A percentile compares a stretch with the other conserved stretches of the same genome.
Evolutionary conservation across 306 rosid species (phyloP).

Genomic region (Casuarina equisetifolia): DNA sequence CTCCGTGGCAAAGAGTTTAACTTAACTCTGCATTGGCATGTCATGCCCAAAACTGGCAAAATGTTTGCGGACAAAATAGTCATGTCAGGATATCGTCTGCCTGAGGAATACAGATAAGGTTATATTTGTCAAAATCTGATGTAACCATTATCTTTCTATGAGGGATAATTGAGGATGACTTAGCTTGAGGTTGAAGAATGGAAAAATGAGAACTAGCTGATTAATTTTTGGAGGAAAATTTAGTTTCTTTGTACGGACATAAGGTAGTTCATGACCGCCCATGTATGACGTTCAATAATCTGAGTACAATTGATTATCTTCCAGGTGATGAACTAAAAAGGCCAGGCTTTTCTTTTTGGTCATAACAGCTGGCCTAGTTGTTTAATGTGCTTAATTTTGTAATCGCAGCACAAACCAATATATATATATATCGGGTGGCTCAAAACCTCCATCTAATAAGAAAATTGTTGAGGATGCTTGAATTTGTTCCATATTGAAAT

Average conservation of each 20-base stretch:
- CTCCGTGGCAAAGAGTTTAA: conserved; percentile 84
- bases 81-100: conserved; percentile 80
- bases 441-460: no score
- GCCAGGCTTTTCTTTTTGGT: no score
- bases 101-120: conserved; percentile 67
- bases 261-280: background rate
- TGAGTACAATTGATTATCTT: background rate
- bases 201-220: background rate
- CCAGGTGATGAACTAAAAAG: no score
- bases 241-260: background rate
- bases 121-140: background rate
- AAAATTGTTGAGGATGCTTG: no score
- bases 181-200: background rate
- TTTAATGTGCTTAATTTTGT: no score
- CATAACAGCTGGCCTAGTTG: no score
- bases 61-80: conserved; percentile 80
- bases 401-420: no score
- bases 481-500: no score
- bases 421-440: no score
- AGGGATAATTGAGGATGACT: background rate
- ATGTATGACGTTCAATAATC: background rate
- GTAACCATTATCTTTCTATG: background rate
- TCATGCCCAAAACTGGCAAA: conserved; percentile 97
- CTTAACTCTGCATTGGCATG: conserved; percentile 99
- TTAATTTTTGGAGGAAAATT: background rate